Base-by-base conservation (phyloP, 2,329 filamentous ascomycete species). In the Decorospora gaudefroyi region DNA sequence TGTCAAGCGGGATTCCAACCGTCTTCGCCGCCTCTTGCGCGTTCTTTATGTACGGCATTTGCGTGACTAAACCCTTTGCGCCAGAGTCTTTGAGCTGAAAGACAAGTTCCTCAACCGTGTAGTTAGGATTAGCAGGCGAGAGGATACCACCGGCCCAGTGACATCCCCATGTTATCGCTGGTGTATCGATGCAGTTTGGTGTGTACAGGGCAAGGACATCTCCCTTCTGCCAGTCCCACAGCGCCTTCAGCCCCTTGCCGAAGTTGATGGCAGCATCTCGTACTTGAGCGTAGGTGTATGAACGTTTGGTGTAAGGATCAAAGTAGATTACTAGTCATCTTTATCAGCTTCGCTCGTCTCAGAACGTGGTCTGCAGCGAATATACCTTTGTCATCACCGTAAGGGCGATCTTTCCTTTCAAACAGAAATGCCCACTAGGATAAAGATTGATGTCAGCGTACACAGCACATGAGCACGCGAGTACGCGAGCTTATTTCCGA, bases 61-160 rank as follows among this genome's bases (percentile, higher is more conserved):
- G 88, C 0, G 91, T 96, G 17, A 86, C 80, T 6, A 96, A 69
- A 0, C 79, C 88, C 62, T 84, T 88, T 21, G 89, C 88, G 1
- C 82, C 80, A 0, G 86, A 86, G 69, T 95, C 88, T 59, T 83
- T 83, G 49, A 97, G 79, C 72, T 96, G 91, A 62, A 88, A 90
- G 4, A 86, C 84, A 22, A 96, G 78, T 71, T 97, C 92, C 7
- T 89, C 83, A 9, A 81, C 81, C 0, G 88, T 95, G 72, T 96
- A 96, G 3, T 84, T 83, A 13, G 91, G 90, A 64, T 96, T 96
- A 2, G 89, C 90, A 0, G 91, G 90, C n/a, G 86, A 90, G 8
- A 89, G 74, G 37, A 89, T 76, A 19, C 88, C 90, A 31, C 90
- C 91, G 0, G 89, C 87, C 87, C 89, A 96, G 54, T 87, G 82